phyloP scores from a whole-genome alignment of 1,284 basidiomycete species.

The Laetiporus sulphureus region DNA sequence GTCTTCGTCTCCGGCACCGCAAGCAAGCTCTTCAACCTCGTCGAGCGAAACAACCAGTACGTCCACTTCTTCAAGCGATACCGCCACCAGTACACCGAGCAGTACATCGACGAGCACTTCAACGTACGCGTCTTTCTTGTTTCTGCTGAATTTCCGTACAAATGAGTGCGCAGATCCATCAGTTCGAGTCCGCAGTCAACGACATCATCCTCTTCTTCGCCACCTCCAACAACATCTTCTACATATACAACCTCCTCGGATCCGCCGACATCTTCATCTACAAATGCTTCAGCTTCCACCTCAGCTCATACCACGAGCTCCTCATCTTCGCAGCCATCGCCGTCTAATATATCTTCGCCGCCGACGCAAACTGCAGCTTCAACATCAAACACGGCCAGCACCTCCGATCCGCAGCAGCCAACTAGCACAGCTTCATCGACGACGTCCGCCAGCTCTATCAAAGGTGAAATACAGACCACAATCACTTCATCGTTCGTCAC shows the following conservation, averaged over 20 bases:
- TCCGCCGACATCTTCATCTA: slow-evolving; percentile 9
- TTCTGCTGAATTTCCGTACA: too few relatives aligned
- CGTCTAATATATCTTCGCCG: slow-evolving; percentile 9
- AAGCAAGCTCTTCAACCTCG: too few relatives aligned
- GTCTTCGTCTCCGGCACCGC: too few relatives aligned
- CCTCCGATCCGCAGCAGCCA: neutral
- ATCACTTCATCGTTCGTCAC: slow-evolving; percentile 13
- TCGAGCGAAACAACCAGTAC: too few relatives aligned
- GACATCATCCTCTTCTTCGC: slow-evolving; percentile 2
- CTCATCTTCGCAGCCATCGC: too few relatives aligned
- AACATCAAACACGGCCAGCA: neutral
- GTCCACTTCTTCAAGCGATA: too few relatives aligned
- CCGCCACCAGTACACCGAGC: too few relatives aligned
- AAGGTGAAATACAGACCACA: slow-evolving; percentile 8
- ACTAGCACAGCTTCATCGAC: neutral
- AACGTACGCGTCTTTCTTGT: too few relatives aligned
- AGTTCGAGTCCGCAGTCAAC: slow-evolving; percentile 1
- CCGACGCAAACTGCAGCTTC: slow-evolving; percentile 3
- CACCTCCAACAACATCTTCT: slow-evolving; percentile 3
- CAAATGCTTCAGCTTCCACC: slow-evolving; percentile 10
- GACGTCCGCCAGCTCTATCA: neutral
- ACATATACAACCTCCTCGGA: slow-evolving; percentile 9
- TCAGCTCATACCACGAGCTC: too few relatives aligned
- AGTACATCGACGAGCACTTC: too few relatives aligned
- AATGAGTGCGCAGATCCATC: too few relatives aligned